Base-by-base conservation (phyloP, 257 asterid species). In the Linderniella brevidens region DNA sequence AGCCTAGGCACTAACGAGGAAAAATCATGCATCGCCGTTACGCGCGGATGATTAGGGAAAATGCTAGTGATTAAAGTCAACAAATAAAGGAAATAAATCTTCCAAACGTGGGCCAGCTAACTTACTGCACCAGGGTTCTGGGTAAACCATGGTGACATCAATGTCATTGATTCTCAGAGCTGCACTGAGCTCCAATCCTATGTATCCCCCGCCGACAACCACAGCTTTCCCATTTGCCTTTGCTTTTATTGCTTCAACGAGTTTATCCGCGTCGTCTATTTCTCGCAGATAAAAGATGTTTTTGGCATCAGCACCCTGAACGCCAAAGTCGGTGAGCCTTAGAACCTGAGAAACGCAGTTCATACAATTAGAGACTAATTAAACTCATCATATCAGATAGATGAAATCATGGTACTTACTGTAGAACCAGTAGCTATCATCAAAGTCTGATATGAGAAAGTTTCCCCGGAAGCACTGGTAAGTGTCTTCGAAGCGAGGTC, bases 71-170 rank as follows among this genome's bases (percentile, higher is more conserved):
- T 29, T 6, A 19, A 10, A 35, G 51, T 9, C 6, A 18, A 39
- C 15, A 37, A 13, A 37, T 25, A 32, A n/a, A 42, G 1, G 25
- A 37, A 18, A 12, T 5, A 16, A 3, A 13, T 39, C 13, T 13
- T 15, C 46, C 39, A 25, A 25, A 25, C 6, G 32, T n/a, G 32
- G 32, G 32, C 6, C 4, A n/a, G 41, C 9, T 42, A 29, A 52
- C 94, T 79, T 74, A 79, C 94, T 82, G 78, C 92, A 79, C 94
- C 94, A 82, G 43, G 94, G 94, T 62, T 82, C 94, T 16, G 92
- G 94, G 65, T 76, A 82, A 63, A 82, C 94, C 94, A 82, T 79
- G 49, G 42, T 79, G 73, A 74, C 84, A 49, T 76, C 97, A 48
- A 75, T 46, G 57, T 80, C 68, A 50, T 86, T 77, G 57, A 82